Conservation (phyloP, 2,329 filamentous ascomycete species). For the Metarhizium anisopliae region DNA sequence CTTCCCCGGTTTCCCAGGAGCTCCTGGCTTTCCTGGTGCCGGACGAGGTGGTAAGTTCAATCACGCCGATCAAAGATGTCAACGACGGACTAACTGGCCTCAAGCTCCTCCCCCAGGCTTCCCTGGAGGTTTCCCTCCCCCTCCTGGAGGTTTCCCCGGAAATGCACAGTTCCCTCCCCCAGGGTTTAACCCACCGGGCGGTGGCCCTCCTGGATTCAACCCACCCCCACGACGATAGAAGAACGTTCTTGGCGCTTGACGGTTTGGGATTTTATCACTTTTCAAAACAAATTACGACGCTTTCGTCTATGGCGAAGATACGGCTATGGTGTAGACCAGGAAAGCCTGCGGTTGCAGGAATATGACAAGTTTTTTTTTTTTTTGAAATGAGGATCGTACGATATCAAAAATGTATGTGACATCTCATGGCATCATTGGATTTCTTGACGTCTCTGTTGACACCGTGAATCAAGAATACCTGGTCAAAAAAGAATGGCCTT, state of each 20-base stretch:
- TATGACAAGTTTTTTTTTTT: neutral
- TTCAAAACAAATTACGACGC: constrained; percentile 17
- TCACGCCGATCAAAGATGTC: neutral
- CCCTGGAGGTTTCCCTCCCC: constrained; percentile 38
- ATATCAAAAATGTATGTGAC: neutral
- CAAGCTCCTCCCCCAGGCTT: constrained; percentile 41
- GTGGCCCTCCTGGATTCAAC: constrained; percentile 58
- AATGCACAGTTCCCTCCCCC: constrained; percentile 8
- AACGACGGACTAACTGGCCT: constrained; percentile 21
- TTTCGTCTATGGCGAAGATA: constrained; percentile 7
- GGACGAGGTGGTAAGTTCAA: constrained; percentile 45
- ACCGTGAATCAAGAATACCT: neutral
- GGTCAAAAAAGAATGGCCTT: neutral
- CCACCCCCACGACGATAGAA: constrained; percentile 54
- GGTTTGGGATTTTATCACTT: constrained; percentile 13
- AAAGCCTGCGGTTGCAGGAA: neutral
- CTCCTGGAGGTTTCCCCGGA: constrained; percentile 32
- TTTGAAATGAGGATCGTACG: constrained; percentile 3
- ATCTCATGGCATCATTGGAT: constrained; percentile 4
- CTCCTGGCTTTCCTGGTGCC: constrained; percentile 33
- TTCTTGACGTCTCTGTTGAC: constrained; percentile 8
- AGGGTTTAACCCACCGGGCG: constrained; percentile 21
- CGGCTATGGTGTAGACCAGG: constrained; percentile 5
- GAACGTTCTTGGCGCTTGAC: constrained; percentile 15
- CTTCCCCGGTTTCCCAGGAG: constrained; percentile 45